A percentile compares a stretch with the other conserved stretches of the same genome.
phyloP scores from a whole-genome alignment of 768 basidiomycete species.

The Favolaschia claudopus region DNA sequence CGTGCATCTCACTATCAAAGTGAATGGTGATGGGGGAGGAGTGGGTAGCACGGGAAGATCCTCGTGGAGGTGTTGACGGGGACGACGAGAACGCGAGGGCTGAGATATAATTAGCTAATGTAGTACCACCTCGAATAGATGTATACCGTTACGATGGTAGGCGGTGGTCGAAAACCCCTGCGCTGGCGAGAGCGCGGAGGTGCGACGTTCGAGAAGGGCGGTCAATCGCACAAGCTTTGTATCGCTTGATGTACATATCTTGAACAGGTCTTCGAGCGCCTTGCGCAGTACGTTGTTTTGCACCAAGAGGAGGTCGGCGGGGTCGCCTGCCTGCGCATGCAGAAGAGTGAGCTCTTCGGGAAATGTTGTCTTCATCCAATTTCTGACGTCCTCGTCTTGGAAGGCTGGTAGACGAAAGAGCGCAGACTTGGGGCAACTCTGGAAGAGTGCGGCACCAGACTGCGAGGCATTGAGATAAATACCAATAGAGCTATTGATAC shows the following conservation, averaged over 20 bases:
- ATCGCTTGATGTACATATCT: too few species aligned
- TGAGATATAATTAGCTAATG: background rate
- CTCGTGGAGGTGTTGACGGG: background rate
- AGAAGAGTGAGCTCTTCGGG: constrained; percentile 29
- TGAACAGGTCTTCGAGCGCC: constrained; percentile 26
- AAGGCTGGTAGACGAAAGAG: constrained; percentile 38
- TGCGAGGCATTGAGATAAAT: background rate
- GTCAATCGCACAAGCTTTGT: too few species aligned
- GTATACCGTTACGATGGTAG: background rate
- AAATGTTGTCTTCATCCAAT: constrained; percentile 36
- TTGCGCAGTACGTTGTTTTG: constrained; percentile 29
- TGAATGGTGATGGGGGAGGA: background rate
- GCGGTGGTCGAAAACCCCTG: background rate
- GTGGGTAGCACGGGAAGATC: background rate
- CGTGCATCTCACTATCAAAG: background rate
- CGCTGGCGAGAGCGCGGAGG: background rate
- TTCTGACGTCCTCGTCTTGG: constrained; percentile 29
- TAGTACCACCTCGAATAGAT: background rate
- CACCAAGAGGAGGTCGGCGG: constrained; percentile 28
- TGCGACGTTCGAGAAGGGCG: too few species aligned
- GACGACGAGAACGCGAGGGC: background rate
- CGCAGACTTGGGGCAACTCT: constrained; percentile 30
- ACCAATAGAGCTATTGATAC: too few species aligned
- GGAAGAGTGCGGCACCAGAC: constrained; percentile 35
- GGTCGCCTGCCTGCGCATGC: constrained; percentile 24